Evolutionary conservation across 306 rosid genomes (phyloP), one percentile per base, ranked within the genome.

Genomic region (Crotalaria pallida): DNA sequence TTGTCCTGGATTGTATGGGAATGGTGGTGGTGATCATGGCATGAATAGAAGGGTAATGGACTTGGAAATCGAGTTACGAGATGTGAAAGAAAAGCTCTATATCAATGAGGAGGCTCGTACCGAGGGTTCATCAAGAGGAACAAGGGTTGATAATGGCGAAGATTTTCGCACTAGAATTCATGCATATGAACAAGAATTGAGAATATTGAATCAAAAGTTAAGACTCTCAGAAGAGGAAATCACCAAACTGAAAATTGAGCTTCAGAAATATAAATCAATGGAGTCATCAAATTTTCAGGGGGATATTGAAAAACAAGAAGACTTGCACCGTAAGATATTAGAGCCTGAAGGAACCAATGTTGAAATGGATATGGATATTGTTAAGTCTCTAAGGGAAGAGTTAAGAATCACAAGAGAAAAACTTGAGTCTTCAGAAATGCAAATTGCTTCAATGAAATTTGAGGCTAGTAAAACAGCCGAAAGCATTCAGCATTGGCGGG

Each of bases 11-110:
- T 58, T 73, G 33, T 83, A 66, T 1, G 87, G 71, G 36, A 84
- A 75, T 71, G 80, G 82, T 50, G 81, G 83, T 51, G 73, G 72
- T 60, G 94, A 88, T 52, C 81, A 70, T 33, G 82, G 77, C 17
- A 61, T 78, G 36, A 82, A 67, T 24, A 88, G 85, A 78, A 94
- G 82, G 85, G 76, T 86, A 27, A n/a, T 88, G 50, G 96, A 94
- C 19, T 82, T 94, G 84, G 98, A 94, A 68, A 81, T 83, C 22
- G 98, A 93, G 79, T 79, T 89, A 8, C 87, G 88, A 9, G 91
- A 82, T 67, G 75, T 62, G 51, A 86, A 84, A 72, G 96, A 88
- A 52, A 90, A 81, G 77, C 50, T 86, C 36, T 79, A 56, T 56
- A 45, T 77, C 55, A 84, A 74, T 63, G 87, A 80, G 74, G 90